Base-by-base conservation (phyloP, 129 eudicot genomes). In the Apium graveolens region DNA sequence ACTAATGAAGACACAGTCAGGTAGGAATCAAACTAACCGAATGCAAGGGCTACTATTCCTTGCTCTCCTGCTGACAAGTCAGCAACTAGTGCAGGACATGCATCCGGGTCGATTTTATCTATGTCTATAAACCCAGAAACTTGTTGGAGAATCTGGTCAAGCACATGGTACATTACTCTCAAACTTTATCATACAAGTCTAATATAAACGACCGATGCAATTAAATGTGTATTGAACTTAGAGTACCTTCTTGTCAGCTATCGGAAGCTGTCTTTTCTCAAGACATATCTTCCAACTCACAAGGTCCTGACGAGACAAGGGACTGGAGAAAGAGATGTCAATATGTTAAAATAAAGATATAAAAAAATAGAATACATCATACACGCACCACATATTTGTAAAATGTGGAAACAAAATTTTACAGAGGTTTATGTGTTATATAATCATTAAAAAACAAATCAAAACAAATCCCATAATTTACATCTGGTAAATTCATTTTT, bases 221-320 rank as follows among this genome's bases (percentile, higher is more conserved):
- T 35, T 32, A 35, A 65, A 70, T 77, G 21, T 35, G 83, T 80
- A 31, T 78, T 63, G 20, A 53, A 31, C 57, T 66, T 12, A 14
- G 13, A 27, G 1, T 66, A 94, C 98, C 96, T 75, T 86, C 86
- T 78, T 88, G 89, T 95, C 92, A 71, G 92, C 90, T 55, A 81
- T 82, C 77, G 98, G 98, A 68, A 95, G 93, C 86, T 87, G 87
- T 78, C 86, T 90, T 88, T 92, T 95, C 81, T 95, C 97, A 48
- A 91, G 73, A 66, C 96, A 92, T 84, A 95, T 87, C 89, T 92
- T 95, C 98, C 98, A 95, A 84, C 94, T 91, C 80, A 95, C 96
- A 75, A 95, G 97, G 85, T 95, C 97, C 85, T 95, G 98, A 79
- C 98, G 98, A 76, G 97, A 95, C 78, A 95, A 73, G 70, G 91